A percentile compares a stretch with the other conserved stretches of the same genome.
These are phyloP conservation scores for Rhodosporidiobolus odoratus DNA, from an alignment of 768 basidiomycete species.

Conservation along the genomic window DNA sequence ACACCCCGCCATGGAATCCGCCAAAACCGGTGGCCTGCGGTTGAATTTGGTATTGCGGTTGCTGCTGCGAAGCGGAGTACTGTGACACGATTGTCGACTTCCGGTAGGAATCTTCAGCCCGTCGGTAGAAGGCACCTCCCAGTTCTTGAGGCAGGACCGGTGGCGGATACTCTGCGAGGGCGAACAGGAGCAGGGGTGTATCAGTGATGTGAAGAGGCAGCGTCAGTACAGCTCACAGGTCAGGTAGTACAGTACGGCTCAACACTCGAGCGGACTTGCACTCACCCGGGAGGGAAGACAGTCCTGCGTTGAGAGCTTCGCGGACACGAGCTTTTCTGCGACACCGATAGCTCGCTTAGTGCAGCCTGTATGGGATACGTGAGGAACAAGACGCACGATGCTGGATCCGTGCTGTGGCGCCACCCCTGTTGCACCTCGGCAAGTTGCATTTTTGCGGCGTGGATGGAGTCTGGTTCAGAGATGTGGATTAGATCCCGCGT, in stretches of 20 bases:
- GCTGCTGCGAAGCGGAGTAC: not conserved
- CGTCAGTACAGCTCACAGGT: too few relatives aligned
- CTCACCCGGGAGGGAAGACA: conserved; percentile 25
- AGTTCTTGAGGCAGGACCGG: conserved; percentile 7
- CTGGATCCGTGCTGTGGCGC: conserved; percentile 29
- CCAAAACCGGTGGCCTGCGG: conserved; percentile 8
- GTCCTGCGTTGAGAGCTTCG: conserved; percentile 34
- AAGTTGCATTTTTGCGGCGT: conserved; percentile 35
- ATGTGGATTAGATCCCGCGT: not conserved
- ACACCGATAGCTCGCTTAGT: too few relatives aligned
- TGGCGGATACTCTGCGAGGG: conserved; percentile 21
- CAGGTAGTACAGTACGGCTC: too few relatives aligned
- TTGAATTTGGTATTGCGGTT: not conserved
- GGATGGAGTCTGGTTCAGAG: conserved; percentile 13
- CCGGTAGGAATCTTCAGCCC: not conserved
- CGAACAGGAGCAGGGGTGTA: not conserved
- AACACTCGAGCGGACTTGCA: too few relatives aligned
- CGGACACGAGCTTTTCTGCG: conserved; percentile 27
- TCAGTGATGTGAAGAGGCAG: too few relatives aligned
- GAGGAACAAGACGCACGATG: conserved; percentile 6
- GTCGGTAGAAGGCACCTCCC: conserved; percentile 24
- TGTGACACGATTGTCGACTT: conserved; percentile 23
- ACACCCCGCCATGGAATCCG: conserved; percentile 7
- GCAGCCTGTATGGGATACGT: too few relatives aligned
- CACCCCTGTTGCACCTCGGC: conserved; percentile 26